Percentiles rank a stretch among this genome's conserved stretches.
These are phyloP conservation scores for Malus orientalis DNA, from an alignment of 306 rosid genomes.

Conservation along the genomic window DNA sequence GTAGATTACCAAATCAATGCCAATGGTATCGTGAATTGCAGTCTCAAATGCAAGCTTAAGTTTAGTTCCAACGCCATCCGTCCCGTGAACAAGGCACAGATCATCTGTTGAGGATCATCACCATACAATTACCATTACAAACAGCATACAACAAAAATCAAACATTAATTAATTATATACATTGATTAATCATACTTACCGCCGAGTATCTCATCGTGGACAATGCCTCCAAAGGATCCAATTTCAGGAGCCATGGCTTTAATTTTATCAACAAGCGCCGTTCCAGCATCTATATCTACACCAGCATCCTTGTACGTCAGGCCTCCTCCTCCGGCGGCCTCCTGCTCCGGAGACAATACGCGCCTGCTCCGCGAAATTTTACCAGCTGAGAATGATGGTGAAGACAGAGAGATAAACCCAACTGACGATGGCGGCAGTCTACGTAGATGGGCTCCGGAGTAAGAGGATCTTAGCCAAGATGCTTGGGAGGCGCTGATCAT, in stretches of 20 bases:
- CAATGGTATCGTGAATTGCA: constrained; percentile 84
- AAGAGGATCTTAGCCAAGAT: background rate
- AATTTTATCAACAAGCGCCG: constrained; percentile 76
- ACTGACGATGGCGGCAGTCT: background rate
- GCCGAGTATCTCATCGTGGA: background rate
- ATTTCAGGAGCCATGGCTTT: constrained; percentile 92
- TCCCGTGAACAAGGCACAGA: constrained; percentile 79
- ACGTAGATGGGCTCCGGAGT: background rate
- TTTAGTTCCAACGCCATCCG: constrained; percentile 94
- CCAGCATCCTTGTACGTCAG: constrained; percentile 86
- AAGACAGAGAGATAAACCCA: background rate
- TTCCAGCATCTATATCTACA: constrained; percentile 85
- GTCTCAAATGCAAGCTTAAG: constrained; percentile 82
- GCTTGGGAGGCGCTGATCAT: background rate
- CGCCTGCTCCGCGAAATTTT: background rate
- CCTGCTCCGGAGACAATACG: background rate
- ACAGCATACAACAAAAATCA: constrained; percentile 15
- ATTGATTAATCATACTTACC: background rate
- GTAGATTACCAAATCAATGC: constrained; percentile 75
- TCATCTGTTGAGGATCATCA: constrained; percentile 34
- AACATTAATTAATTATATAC: background rate
- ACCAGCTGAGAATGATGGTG: background rate
- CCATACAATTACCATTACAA: background rate
- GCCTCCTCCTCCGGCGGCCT: constrained; percentile 7
- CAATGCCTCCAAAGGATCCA: constrained; percentile 89